phyloP scores from a whole-genome alignment of 345 rosid genomes.

The Populus pruinosa region DNA sequence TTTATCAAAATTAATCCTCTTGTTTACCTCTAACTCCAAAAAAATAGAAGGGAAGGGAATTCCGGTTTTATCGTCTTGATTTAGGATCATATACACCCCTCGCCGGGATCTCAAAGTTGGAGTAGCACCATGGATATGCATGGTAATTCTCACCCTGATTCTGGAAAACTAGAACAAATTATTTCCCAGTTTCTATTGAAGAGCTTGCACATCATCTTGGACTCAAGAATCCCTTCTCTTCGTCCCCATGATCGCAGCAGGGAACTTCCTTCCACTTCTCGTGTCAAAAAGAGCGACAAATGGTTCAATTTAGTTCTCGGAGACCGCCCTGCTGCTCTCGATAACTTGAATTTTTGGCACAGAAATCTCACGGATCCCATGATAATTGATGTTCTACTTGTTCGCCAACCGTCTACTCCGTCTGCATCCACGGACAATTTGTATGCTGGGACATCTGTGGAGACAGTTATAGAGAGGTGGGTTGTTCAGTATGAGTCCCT shows the following conservation, averaged over 20 bases:
- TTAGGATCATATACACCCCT: background rate
- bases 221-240: constrained; percentile 76
- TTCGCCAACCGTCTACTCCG: constrained; percentile 34
- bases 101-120: background rate
- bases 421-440: constrained; percentile 38
- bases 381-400: constrained; percentile 78
- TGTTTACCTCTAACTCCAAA: background rate
- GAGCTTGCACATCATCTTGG: constrained; percentile 68
- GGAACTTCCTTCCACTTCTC: constrained; percentile 34
- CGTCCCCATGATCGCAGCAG: constrained; percentile 37
- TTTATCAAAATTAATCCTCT: background rate
- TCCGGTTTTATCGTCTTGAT: background rate
- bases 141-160: constrained; percentile 30
- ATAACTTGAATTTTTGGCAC: constrained; percentile 71
- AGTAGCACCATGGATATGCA: constrained; percentile 40
- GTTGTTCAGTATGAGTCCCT: constrained; percentile 68
- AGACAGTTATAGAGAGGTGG: constrained; percentile 90
- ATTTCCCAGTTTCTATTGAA: constrained; percentile 72
- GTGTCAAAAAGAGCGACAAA: constrained; percentile 66
- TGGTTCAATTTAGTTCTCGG: constrained; percentile 90
- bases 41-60: background rate
- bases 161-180: constrained; percentile 62
- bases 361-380: constrained; percentile 66
- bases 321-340: constrained; percentile 68
- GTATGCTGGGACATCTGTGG: constrained; percentile 31